A percentile compares a stretch with the other conserved stretches of the same genome.
Conservation (phyloP, 345 rosid genomes). For the Clausena lansium region DNA sequence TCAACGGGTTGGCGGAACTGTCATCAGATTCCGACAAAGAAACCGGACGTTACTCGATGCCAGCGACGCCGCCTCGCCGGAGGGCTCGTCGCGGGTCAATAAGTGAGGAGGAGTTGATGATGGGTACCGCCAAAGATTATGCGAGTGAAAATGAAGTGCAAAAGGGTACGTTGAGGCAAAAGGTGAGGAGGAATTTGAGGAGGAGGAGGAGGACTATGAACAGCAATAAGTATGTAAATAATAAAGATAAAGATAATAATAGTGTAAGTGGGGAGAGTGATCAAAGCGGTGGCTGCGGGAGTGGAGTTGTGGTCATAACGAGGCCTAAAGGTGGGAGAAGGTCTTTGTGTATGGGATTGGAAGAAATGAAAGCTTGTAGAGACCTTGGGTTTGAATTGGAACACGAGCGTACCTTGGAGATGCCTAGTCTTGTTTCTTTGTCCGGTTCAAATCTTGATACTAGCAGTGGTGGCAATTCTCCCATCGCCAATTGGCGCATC, state of each 20-base stretch:
- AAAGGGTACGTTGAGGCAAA: slow-evolving; percentile 20
- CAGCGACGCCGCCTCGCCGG: slow-evolving; percentile 48
- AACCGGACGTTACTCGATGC: slow-evolving; percentile 53
- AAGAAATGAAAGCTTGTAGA: slow-evolving; percentile 83
- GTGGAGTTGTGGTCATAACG: slow-evolving; percentile 71
- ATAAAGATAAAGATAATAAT: slow-evolving; percentile 23
- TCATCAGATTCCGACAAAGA: slow-evolving; percentile 67
- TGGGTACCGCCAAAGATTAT: slow-evolving; percentile 42
- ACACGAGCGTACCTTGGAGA: slow-evolving; percentile 61
- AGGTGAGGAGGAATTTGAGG: slow-evolving; percentile 36
- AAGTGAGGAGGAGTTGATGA: neutral
- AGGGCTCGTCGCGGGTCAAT: slow-evolving; percentile 20
- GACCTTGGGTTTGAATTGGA: slow-evolving; percentile 92
- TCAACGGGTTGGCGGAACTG: slow-evolving; percentile 22
- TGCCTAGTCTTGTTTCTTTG: slow-evolving; percentile 52
- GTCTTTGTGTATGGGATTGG: slow-evolving; percentile 87
- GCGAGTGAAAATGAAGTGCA: slow-evolving; percentile 75
- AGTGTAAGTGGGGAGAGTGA: slow-evolving; percentile 64
- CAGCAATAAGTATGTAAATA: slow-evolving; percentile 5
- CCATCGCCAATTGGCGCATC: slow-evolving; percentile 81
- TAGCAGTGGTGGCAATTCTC: slow-evolving; percentile 89
- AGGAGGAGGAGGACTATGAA: slow-evolving; percentile 25
- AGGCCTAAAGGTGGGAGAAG: slow-evolving; percentile 78
- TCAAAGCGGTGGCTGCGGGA: slow-evolving; percentile 30
- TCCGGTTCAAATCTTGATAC: slow-evolving; percentile 60